A percentile compares a stretch with the other conserved stretches of the same genome.
Conservation (phyloP, 2,329 filamentous ascomycete species). For the Trichophyton mentagrophytes region DNA sequence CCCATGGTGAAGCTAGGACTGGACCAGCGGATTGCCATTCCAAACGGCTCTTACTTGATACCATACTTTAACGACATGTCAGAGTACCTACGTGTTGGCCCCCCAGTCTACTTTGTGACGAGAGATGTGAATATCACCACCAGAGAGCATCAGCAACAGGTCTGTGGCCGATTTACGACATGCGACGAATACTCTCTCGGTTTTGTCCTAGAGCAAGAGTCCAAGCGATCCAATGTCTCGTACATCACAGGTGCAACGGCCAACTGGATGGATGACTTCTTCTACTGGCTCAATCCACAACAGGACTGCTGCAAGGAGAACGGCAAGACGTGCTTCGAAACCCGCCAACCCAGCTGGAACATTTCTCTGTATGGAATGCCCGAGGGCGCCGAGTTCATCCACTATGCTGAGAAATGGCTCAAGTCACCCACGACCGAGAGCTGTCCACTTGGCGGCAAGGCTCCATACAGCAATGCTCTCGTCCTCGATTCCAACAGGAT, state of each 20-base stretch:
- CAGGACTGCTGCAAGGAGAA: slow-evolving; percentile 64
- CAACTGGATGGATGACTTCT: slow-evolving; percentile 94
- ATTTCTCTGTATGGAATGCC: slow-evolving; percentile 84
- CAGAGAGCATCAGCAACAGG: slow-evolving; percentile 62
- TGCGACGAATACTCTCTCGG: slow-evolving; percentile 73
- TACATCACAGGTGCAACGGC: slow-evolving; percentile 81
- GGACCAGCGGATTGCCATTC: slow-evolving; percentile 89
- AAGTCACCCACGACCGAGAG: slow-evolving; percentile 63
- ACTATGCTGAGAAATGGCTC: slow-evolving; percentile 76
- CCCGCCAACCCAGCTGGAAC: slow-evolving; percentile 73
- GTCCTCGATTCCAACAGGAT: slow-evolving; percentile 57
- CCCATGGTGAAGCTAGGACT: slow-evolving; percentile 76
- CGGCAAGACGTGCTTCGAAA: slow-evolving; percentile 62
- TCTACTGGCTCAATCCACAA: slow-evolving; percentile 87
- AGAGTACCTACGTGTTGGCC: slow-evolving; percentile 78
- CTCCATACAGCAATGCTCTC: slow-evolving; percentile 73
- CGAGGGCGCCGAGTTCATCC: slow-evolving; percentile 76
- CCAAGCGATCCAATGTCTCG: slow-evolving; percentile 75
- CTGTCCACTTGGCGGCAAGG: slow-evolving; percentile 79
- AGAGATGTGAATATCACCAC: slow-evolving; percentile 66
- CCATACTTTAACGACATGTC: slow-evolving; percentile 95
- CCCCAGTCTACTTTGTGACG: slow-evolving; percentile 93
- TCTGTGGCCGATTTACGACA: slow-evolving; percentile 83
- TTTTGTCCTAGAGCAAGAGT: slow-evolving; percentile 85
- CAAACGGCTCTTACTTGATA: slow-evolving; percentile 86